Percentiles rank a stretch among this genome's conserved stretches.
These are phyloP conservation scores for Yamadazyma friedrichii DNA, from an alignment of 1,139 yeast genomes.

Conservation along the genomic window DNA sequence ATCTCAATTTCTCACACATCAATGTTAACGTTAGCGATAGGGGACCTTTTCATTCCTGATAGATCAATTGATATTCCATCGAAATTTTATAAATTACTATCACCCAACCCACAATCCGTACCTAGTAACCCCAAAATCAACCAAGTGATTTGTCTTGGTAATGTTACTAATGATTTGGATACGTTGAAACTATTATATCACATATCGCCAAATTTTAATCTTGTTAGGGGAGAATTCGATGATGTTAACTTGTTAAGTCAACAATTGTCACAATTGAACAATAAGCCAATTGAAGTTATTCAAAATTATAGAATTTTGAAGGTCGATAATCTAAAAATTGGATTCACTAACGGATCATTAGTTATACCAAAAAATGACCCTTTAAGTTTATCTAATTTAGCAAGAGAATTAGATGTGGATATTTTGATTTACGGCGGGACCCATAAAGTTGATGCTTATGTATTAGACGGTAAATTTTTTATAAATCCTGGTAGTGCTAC, in stretches of 20 bases:
- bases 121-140: constrained; percentile 67
- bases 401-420: constrained; percentile 91
- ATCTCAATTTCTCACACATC: constrained; percentile 1
- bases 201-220: constrained; percentile 68
- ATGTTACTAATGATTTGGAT: constrained; percentile 66
- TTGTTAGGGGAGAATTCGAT: constrained; percentile 80
- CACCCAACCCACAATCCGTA: constrained; percentile 44
- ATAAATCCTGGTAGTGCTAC: constrained; percentile 96
- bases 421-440: constrained; percentile 96
- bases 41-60: constrained; percentile 88
- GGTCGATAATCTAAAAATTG: constrained; percentile 73
- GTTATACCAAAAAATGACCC: constrained; percentile 88
- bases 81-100: constrained; percentile 67
- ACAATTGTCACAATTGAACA: constrained; percentile 26
- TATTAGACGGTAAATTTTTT: constrained; percentile 88
- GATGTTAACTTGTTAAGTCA: constrained; percentile 32
- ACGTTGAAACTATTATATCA: constrained; percentile 64
- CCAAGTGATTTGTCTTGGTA: constrained; percentile 84
- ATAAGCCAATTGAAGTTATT: constrained; percentile 4
- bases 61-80: constrained; percentile 61
- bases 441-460: constrained; percentile 89
- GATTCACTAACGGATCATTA: constrained; percentile 82
- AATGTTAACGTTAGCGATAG: constrained; percentile 87
- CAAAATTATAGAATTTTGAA: constrained; percentile 68
- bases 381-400: constrained; percentile 73